These are phyloP conservation scores for Breynia disticha DNA, from an alignment of 441 rosid genomes.

Conservation along the genomic window DNA sequence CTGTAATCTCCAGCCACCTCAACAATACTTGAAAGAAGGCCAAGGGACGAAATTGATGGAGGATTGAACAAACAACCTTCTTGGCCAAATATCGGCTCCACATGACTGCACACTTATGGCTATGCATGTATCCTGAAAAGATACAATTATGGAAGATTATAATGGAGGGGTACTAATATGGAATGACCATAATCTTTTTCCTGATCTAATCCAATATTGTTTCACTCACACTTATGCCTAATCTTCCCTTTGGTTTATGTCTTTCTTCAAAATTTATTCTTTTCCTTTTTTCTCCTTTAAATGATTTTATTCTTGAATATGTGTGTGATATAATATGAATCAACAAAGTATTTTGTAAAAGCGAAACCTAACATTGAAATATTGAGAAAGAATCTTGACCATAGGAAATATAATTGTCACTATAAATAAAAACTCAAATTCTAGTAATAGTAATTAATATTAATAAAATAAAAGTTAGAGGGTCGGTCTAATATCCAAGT, in stretches of 20 bases:
- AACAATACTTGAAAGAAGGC: too few species aligned
- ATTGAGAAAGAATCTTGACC: not conserved
- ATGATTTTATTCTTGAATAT: too few species aligned
- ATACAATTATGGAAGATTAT: not conserved
- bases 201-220: slow-evolving; percentile 19
- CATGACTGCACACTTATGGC: slow-evolving; percentile 73
- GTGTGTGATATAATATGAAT: too few species aligned
- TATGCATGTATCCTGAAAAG: slow-evolving; percentile 52
- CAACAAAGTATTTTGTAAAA: too few species aligned
- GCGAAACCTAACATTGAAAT: not conserved
- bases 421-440: not conserved
- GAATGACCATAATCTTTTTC: slow-evolving; percentile 16
- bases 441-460: not conserved
- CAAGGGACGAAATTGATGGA: not conserved
- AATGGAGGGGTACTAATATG: too few species aligned
- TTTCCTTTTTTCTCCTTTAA: too few species aligned
- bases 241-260: too few species aligned
- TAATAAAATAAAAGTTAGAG: not conserved
- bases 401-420: not conserved
- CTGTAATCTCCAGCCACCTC: slow-evolving; percentile 5
- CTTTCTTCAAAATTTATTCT: too few species aligned
- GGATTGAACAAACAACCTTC: slow-evolving; percentile 23
- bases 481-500: not conserved
- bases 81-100: slow-evolving; percentile 63
- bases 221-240: slow-evolving; percentile 12